Conservation (phyloP, 2,329 filamentous ascomycete genomes). For the Calonectria montana region DNA sequence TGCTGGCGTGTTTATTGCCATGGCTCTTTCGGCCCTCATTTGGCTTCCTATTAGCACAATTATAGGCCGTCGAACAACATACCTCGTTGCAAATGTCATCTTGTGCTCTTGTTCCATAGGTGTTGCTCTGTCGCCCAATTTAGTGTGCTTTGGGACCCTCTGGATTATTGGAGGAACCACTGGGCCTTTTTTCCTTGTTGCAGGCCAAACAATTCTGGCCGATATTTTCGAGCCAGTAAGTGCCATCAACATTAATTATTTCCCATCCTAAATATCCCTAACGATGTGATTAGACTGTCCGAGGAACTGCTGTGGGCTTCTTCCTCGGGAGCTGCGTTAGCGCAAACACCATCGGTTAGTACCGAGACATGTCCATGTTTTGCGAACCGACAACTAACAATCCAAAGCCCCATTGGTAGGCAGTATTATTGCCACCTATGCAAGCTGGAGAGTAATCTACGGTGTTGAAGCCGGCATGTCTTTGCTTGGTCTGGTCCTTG, state of each 20-base stretch:
- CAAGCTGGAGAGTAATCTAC: conserved; percentile 44
- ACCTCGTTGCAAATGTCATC: conserved; percentile 39
- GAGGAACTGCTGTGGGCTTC: conserved; percentile 41
- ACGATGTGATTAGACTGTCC: conserved; percentile 29
- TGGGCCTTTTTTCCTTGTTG: conserved; percentile 41
- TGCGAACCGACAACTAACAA: not conserved
- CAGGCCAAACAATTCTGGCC: conserved; percentile 40
- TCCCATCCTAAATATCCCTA: not conserved
- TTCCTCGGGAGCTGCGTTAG: conserved; percentile 42
- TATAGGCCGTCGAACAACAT: conserved; percentile 35
- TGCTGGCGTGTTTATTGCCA: conserved; percentile 39
- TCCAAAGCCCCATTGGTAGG: conserved; percentile 36
- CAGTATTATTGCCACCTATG: conserved; percentile 42
- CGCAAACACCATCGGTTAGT: conserved; percentile 40
- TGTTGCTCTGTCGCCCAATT: conserved; percentile 32
- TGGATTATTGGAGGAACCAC: conserved; percentile 42
- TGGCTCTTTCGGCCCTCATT: conserved; percentile 38
- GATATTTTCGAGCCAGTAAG: conserved; percentile 42
- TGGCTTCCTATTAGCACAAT: conserved; percentile 42
- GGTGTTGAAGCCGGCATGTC: conserved; percentile 43
- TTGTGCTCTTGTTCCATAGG: conserved; percentile 39
- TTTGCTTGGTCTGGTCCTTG: conserved; percentile 35
- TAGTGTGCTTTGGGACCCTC: conserved; percentile 34
- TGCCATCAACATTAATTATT: not conserved
- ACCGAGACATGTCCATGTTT: not conserved